Conservation (phyloP, 768 basidiomycete species). For the Phanerochaete sordida region DNA sequence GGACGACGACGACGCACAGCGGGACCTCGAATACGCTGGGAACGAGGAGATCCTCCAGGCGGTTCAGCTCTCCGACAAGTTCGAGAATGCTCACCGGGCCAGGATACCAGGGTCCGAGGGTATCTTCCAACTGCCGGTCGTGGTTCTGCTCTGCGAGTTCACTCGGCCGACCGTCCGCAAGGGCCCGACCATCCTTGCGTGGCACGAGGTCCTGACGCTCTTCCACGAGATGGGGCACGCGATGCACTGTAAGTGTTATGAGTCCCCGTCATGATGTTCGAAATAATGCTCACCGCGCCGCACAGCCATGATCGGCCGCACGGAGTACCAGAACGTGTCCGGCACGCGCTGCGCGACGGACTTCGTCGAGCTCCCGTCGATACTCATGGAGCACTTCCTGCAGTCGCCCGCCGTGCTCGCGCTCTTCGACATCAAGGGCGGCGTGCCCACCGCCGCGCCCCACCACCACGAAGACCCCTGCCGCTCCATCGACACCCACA, state of each 20-base stretch:
- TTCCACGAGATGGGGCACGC: slow-evolving; percentile 99
- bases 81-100: slow-evolving; percentile 62
- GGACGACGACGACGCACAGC: slow-evolving; percentile 81
- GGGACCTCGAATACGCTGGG: slow-evolving; percentile 48
- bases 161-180: slow-evolving; percentile 52
- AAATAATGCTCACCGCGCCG: background rate
- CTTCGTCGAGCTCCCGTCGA: slow-evolving; percentile 96
- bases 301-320: slow-evolving; percentile 94
- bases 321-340: slow-evolving; percentile 96
- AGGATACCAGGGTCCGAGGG: slow-evolving; percentile 60
- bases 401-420: slow-evolving; percentile 80
- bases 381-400: slow-evolving; percentile 98
- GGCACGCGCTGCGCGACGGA: slow-evolving; percentile 98
- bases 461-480: slow-evolving; percentile 76
- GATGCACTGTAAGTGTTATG: slow-evolving; percentile 83
- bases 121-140: slow-evolving; percentile 83
- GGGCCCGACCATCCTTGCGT: slow-evolving; percentile 74
- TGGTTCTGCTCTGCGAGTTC: slow-evolving; percentile 91
- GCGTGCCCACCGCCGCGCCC: slow-evolving; percentile 44
- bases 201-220: slow-evolving; percentile 91
- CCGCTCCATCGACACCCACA: slow-evolving; percentile 82
- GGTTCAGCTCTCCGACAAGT: slow-evolving; percentile 47
- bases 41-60: slow-evolving; percentile 29
- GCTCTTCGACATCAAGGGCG: slow-evolving; percentile 61
- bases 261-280: background rate